phyloP scores from a whole-genome alignment of 1,139 yeast genomes.

The Taphrina populina region DNA sequence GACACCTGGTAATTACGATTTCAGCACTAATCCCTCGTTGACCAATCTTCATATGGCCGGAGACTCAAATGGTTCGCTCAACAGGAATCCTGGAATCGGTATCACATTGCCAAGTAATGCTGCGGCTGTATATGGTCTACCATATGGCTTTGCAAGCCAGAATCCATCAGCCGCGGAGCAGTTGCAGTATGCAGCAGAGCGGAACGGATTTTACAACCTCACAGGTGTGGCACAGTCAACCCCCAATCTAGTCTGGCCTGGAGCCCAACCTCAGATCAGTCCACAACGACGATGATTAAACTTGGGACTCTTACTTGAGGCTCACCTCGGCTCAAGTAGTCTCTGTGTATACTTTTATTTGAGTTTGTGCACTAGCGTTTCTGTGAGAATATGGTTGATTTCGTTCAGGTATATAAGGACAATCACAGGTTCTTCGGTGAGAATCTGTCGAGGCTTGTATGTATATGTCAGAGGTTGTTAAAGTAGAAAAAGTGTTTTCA shows the following conservation, averaged over 20 bases:
- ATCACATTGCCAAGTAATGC: background rate
- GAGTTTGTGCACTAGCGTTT: too few species aligned
- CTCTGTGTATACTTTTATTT: too few species aligned
- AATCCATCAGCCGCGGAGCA: background rate
- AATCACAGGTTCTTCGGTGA: too few species aligned
- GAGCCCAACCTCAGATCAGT: background rate
- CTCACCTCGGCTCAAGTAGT: too few species aligned
- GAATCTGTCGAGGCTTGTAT: too few species aligned
- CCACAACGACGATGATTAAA: too few species aligned
- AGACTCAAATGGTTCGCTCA: background rate
- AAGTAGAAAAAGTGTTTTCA: too few species aligned
- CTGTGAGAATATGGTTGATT: too few species aligned
- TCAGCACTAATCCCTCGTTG: conserved; percentile 23
- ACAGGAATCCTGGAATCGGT: background rate
- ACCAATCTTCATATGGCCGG: conserved; percentile 21
- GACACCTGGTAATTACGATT: conserved; percentile 30
- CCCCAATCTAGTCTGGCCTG: conserved; percentile 25
- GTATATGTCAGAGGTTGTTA: too few species aligned
- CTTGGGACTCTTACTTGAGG: too few species aligned
- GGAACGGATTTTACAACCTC: conserved; percentile 13
- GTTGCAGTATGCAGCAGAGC: conserved; percentile 6
- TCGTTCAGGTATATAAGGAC: too few species aligned
- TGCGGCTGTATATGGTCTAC: background rate
- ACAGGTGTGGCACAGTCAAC: conserved; percentile 30
- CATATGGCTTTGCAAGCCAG: background rate